phyloP scores from a whole-genome alignment of 202 grass and related monocot species.

The Carex arenaria region DNA sequence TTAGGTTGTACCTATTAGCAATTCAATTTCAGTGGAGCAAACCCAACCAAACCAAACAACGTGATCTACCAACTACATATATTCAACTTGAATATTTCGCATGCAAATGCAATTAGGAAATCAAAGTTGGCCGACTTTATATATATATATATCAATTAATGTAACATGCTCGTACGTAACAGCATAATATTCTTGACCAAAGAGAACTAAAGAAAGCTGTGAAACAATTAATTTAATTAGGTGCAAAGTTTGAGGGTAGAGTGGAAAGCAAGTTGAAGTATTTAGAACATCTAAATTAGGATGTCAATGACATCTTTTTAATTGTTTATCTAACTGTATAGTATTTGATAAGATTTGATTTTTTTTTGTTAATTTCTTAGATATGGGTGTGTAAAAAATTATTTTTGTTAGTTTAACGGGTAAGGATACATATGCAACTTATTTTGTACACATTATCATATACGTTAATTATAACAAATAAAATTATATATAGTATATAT shows the following conservation, averaged over 20 bases:
- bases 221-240: background rate
- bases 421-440: no score
- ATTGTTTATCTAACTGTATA: no score
- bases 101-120: background rate
- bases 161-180: background rate
- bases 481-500: no score
- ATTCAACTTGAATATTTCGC: background rate
- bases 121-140: background rate
- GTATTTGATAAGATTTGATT: no score
- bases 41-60: background rate
- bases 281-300: background rate
- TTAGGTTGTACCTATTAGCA: background rate
- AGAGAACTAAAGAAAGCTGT: background rate
- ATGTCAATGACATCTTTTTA: no score
- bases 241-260: conserved; percentile 10
- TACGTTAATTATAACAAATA: no score
- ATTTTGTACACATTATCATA: no score
- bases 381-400: no score
- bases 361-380: no score
- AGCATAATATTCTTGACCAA: background rate
- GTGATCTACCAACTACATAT: background rate
- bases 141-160: background rate
- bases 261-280: conserved; percentile 9
- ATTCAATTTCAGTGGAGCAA: background rate
- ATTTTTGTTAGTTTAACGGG: no score